phyloP scores from a whole-genome alignment of 148 eudicot species.

The Fallopia convolvulus region DNA sequence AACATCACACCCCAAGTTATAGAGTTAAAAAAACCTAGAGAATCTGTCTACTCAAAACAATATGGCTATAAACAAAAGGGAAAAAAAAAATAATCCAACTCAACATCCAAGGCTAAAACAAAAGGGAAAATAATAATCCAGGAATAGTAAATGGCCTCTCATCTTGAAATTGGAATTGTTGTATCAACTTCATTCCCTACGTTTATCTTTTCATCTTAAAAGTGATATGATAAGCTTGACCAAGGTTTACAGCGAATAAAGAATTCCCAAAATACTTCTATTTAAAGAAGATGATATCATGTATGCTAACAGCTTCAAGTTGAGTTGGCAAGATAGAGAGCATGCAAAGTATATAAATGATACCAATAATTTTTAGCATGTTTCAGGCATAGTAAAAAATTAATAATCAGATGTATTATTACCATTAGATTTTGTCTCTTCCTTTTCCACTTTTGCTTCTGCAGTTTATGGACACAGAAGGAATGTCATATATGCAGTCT shows the following conservation, averaged over 20 bases:
- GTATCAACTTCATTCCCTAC: neutral
- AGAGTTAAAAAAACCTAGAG: neutral
- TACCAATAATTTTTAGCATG: neutral
- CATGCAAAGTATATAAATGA: neutral
- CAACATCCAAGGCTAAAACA: neutral
- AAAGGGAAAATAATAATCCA: neutral
- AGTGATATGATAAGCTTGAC: neutral
- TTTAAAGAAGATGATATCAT: neutral
- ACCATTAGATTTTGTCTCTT: slow-evolving; percentile 75
- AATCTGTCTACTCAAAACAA: neutral
- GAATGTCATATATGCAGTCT: neutral
- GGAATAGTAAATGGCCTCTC: neutral
- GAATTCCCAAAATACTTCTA: neutral
- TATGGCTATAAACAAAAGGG: neutral
- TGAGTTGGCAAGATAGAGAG: neutral
- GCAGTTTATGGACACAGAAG: slow-evolving; percentile 20
- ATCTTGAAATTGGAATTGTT: neutral
- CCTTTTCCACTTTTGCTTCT: slow-evolving; percentile 88
- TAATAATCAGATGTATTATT: slow-evolving; percentile 14
- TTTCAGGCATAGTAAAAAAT: neutral
- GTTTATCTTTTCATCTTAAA: neutral
- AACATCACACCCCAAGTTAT: neutral
- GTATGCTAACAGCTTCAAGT: neutral
- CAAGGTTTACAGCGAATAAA: neutral
- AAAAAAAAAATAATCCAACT: neutral